Conservation (phyloP, 306 rosid genomes). For the Cucumis hystrix region DNA sequence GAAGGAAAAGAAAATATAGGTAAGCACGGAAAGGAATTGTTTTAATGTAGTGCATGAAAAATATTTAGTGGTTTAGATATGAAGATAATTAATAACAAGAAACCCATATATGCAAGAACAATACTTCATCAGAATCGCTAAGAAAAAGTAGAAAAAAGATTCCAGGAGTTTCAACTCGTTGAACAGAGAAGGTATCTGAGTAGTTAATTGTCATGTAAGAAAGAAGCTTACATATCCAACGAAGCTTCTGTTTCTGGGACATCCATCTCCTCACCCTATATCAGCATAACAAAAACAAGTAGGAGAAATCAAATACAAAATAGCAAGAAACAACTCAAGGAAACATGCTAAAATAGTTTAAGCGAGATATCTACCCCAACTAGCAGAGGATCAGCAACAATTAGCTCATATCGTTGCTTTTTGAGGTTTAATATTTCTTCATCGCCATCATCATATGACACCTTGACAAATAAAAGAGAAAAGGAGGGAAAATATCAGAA, state of each 20-base stretch:
- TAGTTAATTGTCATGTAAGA: not conserved
- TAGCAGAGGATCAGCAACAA: constrained; percentile 14
- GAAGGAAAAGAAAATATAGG: not conserved
- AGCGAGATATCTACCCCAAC: constrained; percentile 26
- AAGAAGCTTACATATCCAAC: constrained; percentile 32
- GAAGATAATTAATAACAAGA: not conserved
- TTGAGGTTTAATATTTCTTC: constrained; percentile 43
- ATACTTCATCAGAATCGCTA: not conserved
- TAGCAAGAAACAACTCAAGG: not conserved
- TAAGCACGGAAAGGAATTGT: not conserved
- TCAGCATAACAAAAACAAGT: not conserved
- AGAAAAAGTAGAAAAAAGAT: not conserved
- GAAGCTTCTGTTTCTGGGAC: constrained; percentile 24
- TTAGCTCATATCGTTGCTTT: constrained; percentile 37
- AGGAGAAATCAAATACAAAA: not conserved
- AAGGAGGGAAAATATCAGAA: not conserved
- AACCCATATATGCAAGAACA: not conserved
- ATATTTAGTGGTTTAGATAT: not conserved
- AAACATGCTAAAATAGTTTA: constrained; percentile 1
- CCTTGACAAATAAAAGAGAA: constrained; percentile 19
- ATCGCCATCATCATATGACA: constrained; percentile 50
- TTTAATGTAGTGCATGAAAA: not conserved
- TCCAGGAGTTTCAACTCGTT: not conserved
- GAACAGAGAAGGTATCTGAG: not conserved
- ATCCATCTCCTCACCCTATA: constrained; percentile 29